phyloP scores from a whole-genome alignment of 1,284 basidiomycete species.

The Takashimella tepidaria region DNA sequence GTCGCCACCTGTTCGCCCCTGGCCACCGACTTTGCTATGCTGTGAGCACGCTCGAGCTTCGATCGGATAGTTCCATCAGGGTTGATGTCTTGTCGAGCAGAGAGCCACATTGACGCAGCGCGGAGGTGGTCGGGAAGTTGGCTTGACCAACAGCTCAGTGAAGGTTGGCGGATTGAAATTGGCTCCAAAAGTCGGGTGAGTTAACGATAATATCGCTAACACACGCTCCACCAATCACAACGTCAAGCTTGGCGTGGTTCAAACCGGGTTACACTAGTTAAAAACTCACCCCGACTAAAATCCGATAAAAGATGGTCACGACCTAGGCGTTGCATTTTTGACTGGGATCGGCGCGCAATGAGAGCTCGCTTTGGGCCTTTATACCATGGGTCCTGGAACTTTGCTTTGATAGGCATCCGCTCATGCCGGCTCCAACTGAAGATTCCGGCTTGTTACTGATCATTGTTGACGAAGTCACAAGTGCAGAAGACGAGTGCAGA shows the following conservation, averaged over 20 bases:
- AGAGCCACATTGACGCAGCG: constrained; percentile 14
- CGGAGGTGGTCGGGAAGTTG: constrained; percentile 19
- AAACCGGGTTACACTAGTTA: not conserved
- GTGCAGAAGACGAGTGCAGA: constrained; percentile 17
- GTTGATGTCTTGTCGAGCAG: constrained; percentile 12
- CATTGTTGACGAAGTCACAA: constrained; percentile 17
- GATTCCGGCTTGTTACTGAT: constrained; percentile 15
- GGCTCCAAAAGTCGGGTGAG: constrained; percentile 13
- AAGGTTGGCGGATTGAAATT: constrained; percentile 7
- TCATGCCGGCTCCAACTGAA: constrained; percentile 17
- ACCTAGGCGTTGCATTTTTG: constrained; percentile 19
- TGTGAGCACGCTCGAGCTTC: constrained; percentile 10
- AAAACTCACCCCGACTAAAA: constrained; percentile 14
- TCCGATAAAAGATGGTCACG: constrained; percentile 20
- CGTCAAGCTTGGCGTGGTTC: constrained; percentile 10
- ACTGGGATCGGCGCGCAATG: constrained; percentile 8
- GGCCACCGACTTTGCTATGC: constrained; percentile 7
- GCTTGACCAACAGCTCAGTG: constrained; percentile 16
- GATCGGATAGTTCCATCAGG: constrained; percentile 13
- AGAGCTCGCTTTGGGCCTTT: constrained; percentile 11
- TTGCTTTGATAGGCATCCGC: constrained; percentile 6
- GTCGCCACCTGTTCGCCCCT: not conserved
- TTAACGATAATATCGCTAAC: constrained; percentile 8
- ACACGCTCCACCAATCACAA: constrained; percentile 17
- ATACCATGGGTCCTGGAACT: constrained; percentile 11